These are phyloP conservation scores for Phytophthora hibernalis DNA, from an alignment of 352 stramenopile species.

Conservation along the genomic window DNA sequence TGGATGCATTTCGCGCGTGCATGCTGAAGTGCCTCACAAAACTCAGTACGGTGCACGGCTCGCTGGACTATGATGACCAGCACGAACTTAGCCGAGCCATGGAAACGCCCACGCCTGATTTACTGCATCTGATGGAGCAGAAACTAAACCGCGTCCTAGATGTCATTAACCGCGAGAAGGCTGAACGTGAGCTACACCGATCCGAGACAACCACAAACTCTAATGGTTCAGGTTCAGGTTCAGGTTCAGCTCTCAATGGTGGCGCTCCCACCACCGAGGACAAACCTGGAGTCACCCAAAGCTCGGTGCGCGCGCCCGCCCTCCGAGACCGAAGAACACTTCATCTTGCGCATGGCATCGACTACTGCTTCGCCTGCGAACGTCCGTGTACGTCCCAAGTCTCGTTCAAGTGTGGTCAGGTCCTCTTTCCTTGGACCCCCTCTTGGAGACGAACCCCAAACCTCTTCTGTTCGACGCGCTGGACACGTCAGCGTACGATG, in stretches of 20 bases:
- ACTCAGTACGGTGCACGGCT: conserved; percentile 75
- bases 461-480: conserved; percentile 18
- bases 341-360: conserved; percentile 84
- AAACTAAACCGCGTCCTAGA: conserved; percentile 85
- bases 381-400: conserved; percentile 81
- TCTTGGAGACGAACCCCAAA: conserved; percentile 30
- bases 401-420: conserved; percentile 39
- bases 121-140: conserved; percentile 84
- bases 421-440: conserved; percentile 36
- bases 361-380: conserved; percentile 72
- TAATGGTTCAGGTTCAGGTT: conserved; percentile 26
- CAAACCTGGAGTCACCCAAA: conserved; percentile 40
- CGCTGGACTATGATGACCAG: conserved; percentile 78
- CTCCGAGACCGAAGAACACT: conserved; percentile 83
- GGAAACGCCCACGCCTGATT: conserved; percentile 70
- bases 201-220: conserved; percentile 55
- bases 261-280: conserved; percentile 35
- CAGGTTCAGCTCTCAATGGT: conserved; percentile 27
- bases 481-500: conserved; percentile 24
- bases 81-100: conserved; percentile 73
- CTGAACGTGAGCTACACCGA: conserved; percentile 81
- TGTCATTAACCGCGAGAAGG: conserved; percentile 85
- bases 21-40: conserved; percentile 86
- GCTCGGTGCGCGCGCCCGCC: conserved; percentile 60
- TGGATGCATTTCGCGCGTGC: conserved; percentile 83